phyloP scores from a whole-genome alignment of 108 stramenopile genomes.

The Cyclostephanos invisitatus region DNA sequence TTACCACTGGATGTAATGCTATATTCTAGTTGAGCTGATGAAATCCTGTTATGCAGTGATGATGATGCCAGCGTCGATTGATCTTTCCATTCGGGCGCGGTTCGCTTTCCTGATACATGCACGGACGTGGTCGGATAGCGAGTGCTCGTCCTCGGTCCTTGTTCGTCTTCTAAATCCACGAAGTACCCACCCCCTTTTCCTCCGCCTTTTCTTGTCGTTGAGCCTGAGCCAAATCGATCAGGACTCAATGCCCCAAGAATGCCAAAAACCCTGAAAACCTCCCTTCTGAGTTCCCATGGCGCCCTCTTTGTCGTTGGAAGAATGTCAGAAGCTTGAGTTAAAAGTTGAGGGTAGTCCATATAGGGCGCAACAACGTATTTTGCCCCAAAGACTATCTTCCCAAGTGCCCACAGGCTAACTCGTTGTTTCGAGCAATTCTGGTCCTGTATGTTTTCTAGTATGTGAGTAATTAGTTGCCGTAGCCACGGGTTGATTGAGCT shows the following conservation, averaged over 20 bases:
- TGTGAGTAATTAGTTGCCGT: conserved; percentile 79
- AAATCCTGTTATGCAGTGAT: conserved; percentile 12
- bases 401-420: conserved; percentile 87
- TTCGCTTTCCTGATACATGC: conserved; percentile 24
- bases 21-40: conserved; percentile 14
- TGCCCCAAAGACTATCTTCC: conserved; percentile 89
- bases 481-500: conserved; percentile 83
- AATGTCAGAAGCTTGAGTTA: conserved; percentile 81
- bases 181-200: conserved; percentile 85
- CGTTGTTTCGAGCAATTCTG: conserved; percentile 88
- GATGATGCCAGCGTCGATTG: conserved; percentile 8
- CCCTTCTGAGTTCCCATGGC: conserved; percentile 89
- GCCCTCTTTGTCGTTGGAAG: conserved; percentile 77
- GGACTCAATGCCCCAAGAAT: conserved; percentile 96
- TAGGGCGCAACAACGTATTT: conserved; percentile 93
- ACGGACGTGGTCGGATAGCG: conserved; percentile 3
- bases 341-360: conserved; percentile 88
- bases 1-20: conserved; percentile 3
- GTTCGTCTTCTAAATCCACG: conserved; percentile 53
- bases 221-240: conserved; percentile 66
- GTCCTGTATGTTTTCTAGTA: conserved; percentile 89
- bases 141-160: background rate
- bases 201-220: conserved; percentile 76
- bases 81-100: conserved; percentile 16
- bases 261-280: conserved; percentile 93